A percentile compares a stretch with the other conserved stretches of the same genome.
phyloP scores from a whole-genome alignment of 208 protist genomes.

The Spongospora subterranea region DNA sequence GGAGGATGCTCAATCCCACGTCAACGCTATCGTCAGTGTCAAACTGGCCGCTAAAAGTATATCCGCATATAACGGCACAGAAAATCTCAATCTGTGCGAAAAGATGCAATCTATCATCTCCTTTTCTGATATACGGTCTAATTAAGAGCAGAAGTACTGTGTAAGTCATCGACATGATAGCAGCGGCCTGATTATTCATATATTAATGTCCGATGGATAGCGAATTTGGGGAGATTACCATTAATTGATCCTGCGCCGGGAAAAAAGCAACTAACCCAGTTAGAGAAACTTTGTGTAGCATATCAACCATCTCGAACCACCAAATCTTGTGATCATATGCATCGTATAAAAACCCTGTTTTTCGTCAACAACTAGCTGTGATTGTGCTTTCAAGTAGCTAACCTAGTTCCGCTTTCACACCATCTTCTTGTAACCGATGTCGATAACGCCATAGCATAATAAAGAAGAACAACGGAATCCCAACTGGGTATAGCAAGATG shows the following conservation, averaged over 20 bases:
- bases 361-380: not conserved
- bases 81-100: conserved; percentile 58
- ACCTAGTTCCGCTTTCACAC: conserved; percentile 23
- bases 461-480: conserved; percentile 54
- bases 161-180: conserved; percentile 32
- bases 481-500: conserved; percentile 42
- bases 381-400: not conserved
- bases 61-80: not conserved
- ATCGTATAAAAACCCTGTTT: conserved; percentile 27
- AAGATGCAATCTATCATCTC: conserved; percentile 47
- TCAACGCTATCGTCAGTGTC: not conserved
- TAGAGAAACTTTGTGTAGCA: conserved; percentile 53
- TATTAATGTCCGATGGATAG: not conserved
- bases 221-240: not conserved
- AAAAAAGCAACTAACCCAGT: conserved; percentile 44
- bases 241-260: not conserved
- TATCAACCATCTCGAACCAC: conserved; percentile 55
- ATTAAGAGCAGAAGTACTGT: conserved; percentile 9
- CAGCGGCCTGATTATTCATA: not conserved
- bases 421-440: conserved; percentile 49
- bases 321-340: conserved; percentile 33
- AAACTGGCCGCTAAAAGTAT: not conserved
- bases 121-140: conserved; percentile 28
- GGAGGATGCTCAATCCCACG: conserved; percentile 14
- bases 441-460: conserved; percentile 36